Evolutionary conservation across 2,329 filamentous ascomycete species (phyloP).

Genomic region (Sporothrix pseudoabietina): DNA sequence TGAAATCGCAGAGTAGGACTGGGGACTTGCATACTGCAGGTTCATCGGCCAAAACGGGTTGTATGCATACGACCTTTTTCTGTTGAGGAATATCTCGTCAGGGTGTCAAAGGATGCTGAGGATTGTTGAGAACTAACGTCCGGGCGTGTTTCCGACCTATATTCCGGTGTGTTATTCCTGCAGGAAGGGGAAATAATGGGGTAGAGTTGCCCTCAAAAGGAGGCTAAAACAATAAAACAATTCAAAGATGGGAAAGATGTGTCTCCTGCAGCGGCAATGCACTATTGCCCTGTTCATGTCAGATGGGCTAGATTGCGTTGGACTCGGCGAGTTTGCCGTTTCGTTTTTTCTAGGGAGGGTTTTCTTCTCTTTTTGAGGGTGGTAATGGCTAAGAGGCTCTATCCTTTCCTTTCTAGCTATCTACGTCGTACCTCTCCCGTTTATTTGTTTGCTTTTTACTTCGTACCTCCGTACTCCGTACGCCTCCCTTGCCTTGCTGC

Average conservation of each 20-base stretch:
- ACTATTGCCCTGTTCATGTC: neutral
- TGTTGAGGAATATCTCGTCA: neutral
- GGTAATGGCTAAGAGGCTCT: no score
- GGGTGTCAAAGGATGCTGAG: neutral
- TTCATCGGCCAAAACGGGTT: slow-evolving; percentile 16
- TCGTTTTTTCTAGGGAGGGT: neutral
- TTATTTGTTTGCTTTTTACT: neutral
- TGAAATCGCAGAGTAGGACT: neutral
- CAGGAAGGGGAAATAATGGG: neutral
- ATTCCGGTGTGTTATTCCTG: slow-evolving; percentile 7
- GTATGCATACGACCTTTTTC: slow-evolving; percentile 12
- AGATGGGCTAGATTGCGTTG: neutral
- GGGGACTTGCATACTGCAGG: slow-evolving; percentile 7
- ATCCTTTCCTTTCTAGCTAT: neutral
- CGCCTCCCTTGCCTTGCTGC: neutral
- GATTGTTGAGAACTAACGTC: neutral
- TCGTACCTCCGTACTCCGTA: neutral
- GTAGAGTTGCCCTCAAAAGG: neutral
- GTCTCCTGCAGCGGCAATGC: neutral
- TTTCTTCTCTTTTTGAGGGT: neutral
- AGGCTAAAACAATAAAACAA: neutral
- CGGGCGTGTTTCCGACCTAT: slow-evolving; percentile 11
- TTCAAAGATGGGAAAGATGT: neutral
- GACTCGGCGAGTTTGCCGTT: neutral
- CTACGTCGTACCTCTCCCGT: no score